Evolutionary conservation across 352 stramenopile genomes (phyloP), one percentile per base, ranked within the genome.

Genomic region (Pythium graminicola): DNA sequence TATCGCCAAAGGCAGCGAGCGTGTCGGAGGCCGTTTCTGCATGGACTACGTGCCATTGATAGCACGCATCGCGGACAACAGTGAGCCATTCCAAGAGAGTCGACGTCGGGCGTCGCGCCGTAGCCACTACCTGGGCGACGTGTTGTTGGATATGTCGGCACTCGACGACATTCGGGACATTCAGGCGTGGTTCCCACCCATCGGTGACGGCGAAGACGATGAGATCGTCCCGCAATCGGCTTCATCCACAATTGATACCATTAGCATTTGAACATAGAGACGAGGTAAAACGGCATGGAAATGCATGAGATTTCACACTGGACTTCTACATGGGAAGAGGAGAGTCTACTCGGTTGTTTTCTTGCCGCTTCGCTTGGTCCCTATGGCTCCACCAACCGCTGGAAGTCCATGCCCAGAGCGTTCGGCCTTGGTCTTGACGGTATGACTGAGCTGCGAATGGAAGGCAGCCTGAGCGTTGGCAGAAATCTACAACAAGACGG

Each of bases 31-130:
- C 9, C 62, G 60, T 29, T 85, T 86, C 52, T 60, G 60, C 7
- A 54, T 84, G 29, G 81, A 92, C 62, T 87, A 86, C 60, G 65
- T 89, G 58, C 78, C 81, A 11, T 76, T 88, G 71, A 50, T 92
- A 35, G 66, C 69, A 38, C 69, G 67, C 23, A 62, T 92, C 44
- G 40, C 76, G 8, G 61, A 57, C 23, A 70, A 63, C 39, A 85
- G 65, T 41, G 70, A 69, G 4, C 68, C 63, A 4, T 52, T 74
- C 38, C 70, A 86, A 54, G 70, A 82, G 67, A 73, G 70, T 38
- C 70, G 79, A 4, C 78, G 81, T 40, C 76, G 78, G 26, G 50
- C 73, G 42, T 89, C 76, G 11, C 64, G 81, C 28, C 79, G 81
- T 36, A 81, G 86, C 53, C 76, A 89, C 51, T 89, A 93, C 66